Evolutionary conservation across 768 basidiomycete species (phyloP).

Genomic region (Suillus paluster): DNA sequence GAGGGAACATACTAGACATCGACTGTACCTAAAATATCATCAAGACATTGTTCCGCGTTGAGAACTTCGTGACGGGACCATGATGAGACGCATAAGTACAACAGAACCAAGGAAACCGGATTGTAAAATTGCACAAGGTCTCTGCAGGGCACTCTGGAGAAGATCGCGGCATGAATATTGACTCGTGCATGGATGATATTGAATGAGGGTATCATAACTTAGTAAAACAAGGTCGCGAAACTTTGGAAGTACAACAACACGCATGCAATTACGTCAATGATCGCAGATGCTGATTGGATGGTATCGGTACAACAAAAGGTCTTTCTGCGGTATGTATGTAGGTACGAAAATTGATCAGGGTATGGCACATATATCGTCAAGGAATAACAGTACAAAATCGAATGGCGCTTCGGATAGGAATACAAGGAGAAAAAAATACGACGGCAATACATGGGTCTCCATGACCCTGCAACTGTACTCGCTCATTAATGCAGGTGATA

Average conservation of each 20-base stretch:
- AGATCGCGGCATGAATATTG: neutral
- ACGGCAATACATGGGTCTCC: neutral
- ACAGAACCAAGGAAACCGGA: constrained; percentile 1
- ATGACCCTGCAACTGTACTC: neutral
- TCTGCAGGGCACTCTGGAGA: too few relatives aligned
- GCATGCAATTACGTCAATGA: neutral
- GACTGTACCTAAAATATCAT: neutral
- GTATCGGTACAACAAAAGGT: neutral
- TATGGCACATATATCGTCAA: constrained; percentile 1
- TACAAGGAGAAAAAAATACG: neutral
- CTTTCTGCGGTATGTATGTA: neutral
- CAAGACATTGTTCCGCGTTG: neutral
- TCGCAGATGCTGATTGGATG: neutral
- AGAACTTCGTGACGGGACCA: neutral
- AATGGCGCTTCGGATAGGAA: neutral
- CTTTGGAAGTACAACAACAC: neutral
- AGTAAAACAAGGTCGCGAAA: neutral
- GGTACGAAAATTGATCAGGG: neutral
- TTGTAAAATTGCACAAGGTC: neutral
- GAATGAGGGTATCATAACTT: neutral
- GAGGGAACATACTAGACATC: neutral
- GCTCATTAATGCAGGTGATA: neutral
- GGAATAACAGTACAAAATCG: neutral
- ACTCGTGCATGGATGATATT: neutral
- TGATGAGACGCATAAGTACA: neutral